Evolutionary conservation across 2,329 filamentous ascomycete species (phyloP).

Genomic region (Sporothrix dimorphospora): DNA sequence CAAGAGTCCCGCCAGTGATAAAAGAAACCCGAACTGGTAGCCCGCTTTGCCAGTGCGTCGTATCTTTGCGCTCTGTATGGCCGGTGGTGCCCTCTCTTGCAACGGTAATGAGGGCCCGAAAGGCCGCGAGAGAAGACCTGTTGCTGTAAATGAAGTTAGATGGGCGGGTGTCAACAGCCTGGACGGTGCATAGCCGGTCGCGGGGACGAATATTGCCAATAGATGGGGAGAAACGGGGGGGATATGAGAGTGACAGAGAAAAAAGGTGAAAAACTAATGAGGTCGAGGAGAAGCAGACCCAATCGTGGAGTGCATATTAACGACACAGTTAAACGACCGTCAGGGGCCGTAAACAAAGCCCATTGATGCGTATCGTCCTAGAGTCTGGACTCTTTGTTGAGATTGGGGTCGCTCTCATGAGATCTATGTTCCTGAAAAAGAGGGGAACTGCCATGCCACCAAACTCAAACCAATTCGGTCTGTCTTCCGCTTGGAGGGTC

Average conservation of each 20-base stretch:
- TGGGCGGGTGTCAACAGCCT: constrained; percentile 26
- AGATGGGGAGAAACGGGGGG: background rate
- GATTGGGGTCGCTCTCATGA: background rate
- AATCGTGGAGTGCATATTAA: background rate
- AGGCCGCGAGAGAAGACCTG: constrained; percentile 16
- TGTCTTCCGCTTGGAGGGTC: background rate
- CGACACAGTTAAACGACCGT: background rate
- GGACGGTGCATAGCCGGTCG: constrained; percentile 25
- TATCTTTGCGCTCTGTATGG: background rate
- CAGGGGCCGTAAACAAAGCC: background rate
- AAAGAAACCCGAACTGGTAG: background rate
- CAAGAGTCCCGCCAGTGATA: background rate
- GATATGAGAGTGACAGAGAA: background rate
- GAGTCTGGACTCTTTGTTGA: constrained; percentile 3
- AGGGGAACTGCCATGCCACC: background rate
- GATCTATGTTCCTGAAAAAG: background rate
- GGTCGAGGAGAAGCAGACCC: too few species aligned
- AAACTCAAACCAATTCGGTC: background rate
- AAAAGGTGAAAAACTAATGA: background rate
- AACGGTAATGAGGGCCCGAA: constrained; percentile 28
- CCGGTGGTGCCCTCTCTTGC: background rate
- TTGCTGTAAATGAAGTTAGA: constrained; percentile 26
- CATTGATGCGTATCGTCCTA: background rate
- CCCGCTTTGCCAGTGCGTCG: background rate
- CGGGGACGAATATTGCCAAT: constrained; percentile 18